Base-by-base conservation (phyloP, 2,329 filamentous ascomycete genomes). In the Amylocarpus encephaloides region DNA sequence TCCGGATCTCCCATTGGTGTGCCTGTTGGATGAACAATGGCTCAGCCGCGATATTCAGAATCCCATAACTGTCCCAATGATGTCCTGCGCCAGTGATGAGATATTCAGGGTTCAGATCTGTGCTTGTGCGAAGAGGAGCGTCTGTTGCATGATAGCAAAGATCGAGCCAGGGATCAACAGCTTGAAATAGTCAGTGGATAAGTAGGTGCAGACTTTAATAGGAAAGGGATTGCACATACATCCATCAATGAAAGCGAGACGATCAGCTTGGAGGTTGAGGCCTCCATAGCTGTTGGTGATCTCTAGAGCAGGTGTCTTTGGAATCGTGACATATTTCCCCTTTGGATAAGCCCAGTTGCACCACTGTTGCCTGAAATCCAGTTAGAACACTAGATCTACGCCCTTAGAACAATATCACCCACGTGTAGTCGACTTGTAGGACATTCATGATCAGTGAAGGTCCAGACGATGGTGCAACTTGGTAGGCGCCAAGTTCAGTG, bases 331-430 rank as follows among this genome's bases (percentile, higher is more conserved):
- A 62, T 71, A 68, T 22, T 67, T 46, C 0, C 75, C 75, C 1
- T 66, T 52, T 1, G 74, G 71, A 54, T 78, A 79, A 1, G 75
- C 73, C 74, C 75, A 75, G n/a, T 58, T 69, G 56, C 76, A 78
- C 74, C 75, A 78, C 61, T 77, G 56, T 57, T 62, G 59, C 2
- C 54, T 57, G 15, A 16, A n/a, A 19, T 18, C 10, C 19, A 38
- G 5, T 43, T 16, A 12, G 19, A 39, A 18, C 7, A 29, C n/a
- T 13, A 6, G 6, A 12, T 12, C 40, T 12, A 18, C 12, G 10
- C 7, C 10, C n/a, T 3, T 29, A 3, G 7, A 13, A 15, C 34
- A n/a, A 13, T 11, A n/a, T 5, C 4, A 33, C 71, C 55, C 77
- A 75, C 34, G 74, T 77, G 61, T 78, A 78, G 36, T 69, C 64